Conservation (phyloP, 2,329 filamentous ascomycete genomes). For the Biscogniauxia sp. region DNA sequence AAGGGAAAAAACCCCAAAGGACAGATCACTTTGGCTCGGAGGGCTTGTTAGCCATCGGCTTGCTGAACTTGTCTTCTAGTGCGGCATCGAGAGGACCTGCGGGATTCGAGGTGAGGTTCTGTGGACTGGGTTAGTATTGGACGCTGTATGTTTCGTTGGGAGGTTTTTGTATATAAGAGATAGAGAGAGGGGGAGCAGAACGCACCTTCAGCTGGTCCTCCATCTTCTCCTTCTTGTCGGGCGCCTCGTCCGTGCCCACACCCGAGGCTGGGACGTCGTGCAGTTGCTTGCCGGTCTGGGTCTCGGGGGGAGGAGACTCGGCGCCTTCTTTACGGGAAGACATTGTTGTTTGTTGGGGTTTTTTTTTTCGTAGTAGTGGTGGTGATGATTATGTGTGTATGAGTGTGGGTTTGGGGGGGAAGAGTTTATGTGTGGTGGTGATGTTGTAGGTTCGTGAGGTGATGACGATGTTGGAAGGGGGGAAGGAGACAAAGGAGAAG, state of each 20-base stretch:
- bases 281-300: constrained; percentile 63
- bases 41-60: constrained; percentile 31
- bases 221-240: constrained; percentile 50
- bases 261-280: constrained; percentile 56
- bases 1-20: no score
- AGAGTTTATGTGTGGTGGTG: constrained; percentile 7
- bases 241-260: constrained; percentile 54
- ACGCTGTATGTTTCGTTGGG: no score
- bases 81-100: constrained; percentile 60
- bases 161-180: neutral
- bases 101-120: constrained; percentile 64
- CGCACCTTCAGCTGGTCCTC: constrained; percentile 53
- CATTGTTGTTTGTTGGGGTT: constrained; percentile 45
- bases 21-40: neutral
- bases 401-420: no score
- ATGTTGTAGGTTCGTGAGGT: neutral
- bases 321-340: constrained; percentile 58
- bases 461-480: no score
- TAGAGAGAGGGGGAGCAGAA: neutral
- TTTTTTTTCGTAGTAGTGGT: neutral
- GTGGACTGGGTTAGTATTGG: neutral
- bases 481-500: no score
- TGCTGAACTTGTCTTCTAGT: constrained; percentile 59
- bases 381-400: no score
- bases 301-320: constrained; percentile 74